Percentiles rank a stretch among this genome's conserved stretches.
Evolutionary conservation across 2,329 filamentous ascomycete species (phyloP).

Genomic region (Scytalidium sp.): DNA sequence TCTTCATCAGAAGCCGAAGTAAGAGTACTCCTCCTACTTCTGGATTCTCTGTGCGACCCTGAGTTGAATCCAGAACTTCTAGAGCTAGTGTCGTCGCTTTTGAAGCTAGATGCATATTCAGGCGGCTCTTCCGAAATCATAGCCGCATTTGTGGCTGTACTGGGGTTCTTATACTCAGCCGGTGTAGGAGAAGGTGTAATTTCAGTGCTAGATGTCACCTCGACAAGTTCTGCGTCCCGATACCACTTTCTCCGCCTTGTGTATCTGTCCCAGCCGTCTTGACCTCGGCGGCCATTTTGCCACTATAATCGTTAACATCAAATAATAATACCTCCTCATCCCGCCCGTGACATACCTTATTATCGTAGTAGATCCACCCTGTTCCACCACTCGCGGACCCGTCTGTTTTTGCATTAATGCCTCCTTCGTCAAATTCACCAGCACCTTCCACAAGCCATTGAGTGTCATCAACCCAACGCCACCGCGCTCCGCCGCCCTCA

Average conservation of each 20-base stretch:
- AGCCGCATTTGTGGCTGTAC: constrained; percentile 5
- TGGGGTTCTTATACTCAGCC: constrained; percentile 18
- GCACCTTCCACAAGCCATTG: constrained; percentile 85
- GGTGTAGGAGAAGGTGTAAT: constrained; percentile 40
- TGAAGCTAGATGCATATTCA: constrained; percentile 10
- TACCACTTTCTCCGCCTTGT: constrained; percentile 94
- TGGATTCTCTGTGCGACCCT: constrained; percentile 17
- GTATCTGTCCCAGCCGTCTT: constrained; percentile 92
- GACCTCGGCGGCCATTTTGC: constrained; percentile 79
- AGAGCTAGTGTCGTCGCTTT: constrained; percentile 14
- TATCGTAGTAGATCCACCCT: constrained; percentile 98
- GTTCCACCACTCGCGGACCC: constrained; percentile 44
- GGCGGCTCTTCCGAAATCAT: neutral
- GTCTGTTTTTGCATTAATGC: constrained; percentile 34
- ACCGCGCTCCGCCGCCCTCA: constrained; percentile 58
- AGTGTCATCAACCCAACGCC: constrained; percentile 82
- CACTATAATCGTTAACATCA: constrained; percentile 53
- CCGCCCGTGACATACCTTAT: constrained; percentile 64
- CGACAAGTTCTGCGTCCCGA: constrained; percentile 91
- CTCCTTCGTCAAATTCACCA: constrained; percentile 46
- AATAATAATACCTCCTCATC: neutral
- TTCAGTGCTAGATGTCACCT: constrained; percentile 49
- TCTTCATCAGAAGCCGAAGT: constrained; percentile 30
- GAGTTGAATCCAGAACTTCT: constrained; percentile 13
- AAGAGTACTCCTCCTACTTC: constrained; percentile 10